Conservation (phyloP, 106 monocot species). For the Acorus gramineus region DNA sequence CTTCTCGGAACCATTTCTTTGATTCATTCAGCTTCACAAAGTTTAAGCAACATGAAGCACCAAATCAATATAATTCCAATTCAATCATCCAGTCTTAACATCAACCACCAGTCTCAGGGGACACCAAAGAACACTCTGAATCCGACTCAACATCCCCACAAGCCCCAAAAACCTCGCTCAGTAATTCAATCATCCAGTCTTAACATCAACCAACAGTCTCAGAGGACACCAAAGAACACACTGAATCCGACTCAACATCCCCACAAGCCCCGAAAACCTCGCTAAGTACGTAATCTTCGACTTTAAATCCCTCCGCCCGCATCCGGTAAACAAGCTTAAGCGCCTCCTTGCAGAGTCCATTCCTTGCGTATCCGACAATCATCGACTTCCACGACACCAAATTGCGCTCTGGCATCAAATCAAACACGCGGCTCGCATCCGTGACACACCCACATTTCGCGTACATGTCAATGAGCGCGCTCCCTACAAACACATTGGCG, state of each 20-base stretch:
- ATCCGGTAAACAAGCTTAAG: conserved; percentile 65
- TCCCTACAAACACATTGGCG: conserved; percentile 67
- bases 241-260: conserved; percentile 33
- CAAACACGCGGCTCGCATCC: conserved; percentile 65
- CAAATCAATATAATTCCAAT: too few relatives aligned
- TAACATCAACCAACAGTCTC: too few relatives aligned
- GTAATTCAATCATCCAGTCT: not conserved
- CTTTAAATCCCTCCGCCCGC: conserved; percentile 60
- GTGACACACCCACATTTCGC: conserved; percentile 53
- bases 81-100: too few relatives aligned
- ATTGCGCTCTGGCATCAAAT: conserved; percentile 63
- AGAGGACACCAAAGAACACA: not conserved
- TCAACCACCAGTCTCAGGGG: too few relatives aligned
- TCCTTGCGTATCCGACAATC: conserved; percentile 71
- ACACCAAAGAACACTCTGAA: not conserved
- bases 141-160: conserved; percentile 51
- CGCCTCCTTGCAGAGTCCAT: conserved; percentile 68
- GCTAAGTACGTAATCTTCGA: conserved; percentile 61
- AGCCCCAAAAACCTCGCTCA: conserved; percentile 42
- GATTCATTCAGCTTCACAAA: too few relatives aligned
- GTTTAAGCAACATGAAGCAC: too few relatives aligned
- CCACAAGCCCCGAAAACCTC: conserved; percentile 62
- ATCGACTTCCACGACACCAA: conserved; percentile 81
- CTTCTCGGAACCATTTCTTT: too few relatives aligned
- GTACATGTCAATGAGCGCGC: conserved; percentile 81